Evolutionary conservation across 768 basidiomycete genomes (phyloP).

Genomic region (Termitomyces sp.): DNA sequence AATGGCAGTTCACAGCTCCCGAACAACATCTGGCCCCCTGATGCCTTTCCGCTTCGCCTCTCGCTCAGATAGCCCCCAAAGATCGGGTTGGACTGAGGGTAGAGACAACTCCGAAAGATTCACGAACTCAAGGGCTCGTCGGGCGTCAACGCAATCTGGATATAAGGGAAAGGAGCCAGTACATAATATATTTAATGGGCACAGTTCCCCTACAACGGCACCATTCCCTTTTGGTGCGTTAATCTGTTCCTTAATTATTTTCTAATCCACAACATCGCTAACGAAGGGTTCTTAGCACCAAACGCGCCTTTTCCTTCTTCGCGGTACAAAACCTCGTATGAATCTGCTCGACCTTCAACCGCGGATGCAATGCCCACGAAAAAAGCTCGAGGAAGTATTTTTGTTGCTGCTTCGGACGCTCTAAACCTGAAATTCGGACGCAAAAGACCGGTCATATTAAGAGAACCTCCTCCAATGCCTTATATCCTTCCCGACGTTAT

Average conservation of each 20-base stretch:
- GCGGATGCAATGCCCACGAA: constrained; percentile 22
- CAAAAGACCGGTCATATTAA: constrained; percentile 33
- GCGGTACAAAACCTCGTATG: constrained; percentile 21
- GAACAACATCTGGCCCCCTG: constrained; percentile 23
- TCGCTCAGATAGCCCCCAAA: constrained; percentile 14
- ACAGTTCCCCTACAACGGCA: constrained; percentile 18
- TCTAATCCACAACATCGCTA: neutral
- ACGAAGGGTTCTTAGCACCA: constrained; percentile 7
- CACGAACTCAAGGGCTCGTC: constrained; percentile 19
- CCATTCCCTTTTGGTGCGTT: constrained; percentile 19
- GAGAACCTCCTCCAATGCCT: constrained; percentile 32
- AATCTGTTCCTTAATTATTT: constrained; percentile 6
- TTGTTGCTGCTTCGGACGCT: constrained; percentile 53
- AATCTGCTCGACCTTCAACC: constrained; percentile 19
- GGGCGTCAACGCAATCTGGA: constrained; percentile 21
- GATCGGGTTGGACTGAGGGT: constrained; percentile 13
- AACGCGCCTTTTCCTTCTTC: constrained; percentile 22
- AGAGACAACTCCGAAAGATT: constrained; percentile 14
- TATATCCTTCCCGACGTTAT: constrained; percentile 66
- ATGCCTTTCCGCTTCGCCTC: constrained; percentile 22
- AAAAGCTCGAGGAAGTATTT: constrained; percentile 41
- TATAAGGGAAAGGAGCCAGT: constrained; percentile 32
- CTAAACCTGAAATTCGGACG: constrained; percentile 48
- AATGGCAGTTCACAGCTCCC: constrained; percentile 20
- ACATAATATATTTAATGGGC: constrained; percentile 14